These are phyloP conservation scores for Trichoderma simmonsii DNA, from an alignment of 2,329 filamentous ascomycete species.

Conservation along the genomic window DNA sequence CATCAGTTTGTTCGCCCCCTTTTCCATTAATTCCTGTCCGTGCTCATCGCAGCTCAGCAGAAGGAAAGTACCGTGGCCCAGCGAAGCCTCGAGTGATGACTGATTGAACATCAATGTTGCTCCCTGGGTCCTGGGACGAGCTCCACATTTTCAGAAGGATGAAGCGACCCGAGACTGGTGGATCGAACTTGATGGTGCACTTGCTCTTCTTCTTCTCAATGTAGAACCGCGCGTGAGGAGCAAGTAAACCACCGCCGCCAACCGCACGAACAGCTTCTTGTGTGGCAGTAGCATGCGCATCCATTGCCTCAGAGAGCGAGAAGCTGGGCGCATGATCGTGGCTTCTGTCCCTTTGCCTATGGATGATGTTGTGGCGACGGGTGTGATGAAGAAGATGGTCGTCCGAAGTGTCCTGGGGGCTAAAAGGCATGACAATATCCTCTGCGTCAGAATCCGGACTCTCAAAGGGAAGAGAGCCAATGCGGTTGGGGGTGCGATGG, in stretches of 20 bases:
- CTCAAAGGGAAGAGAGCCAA: slow-evolving; percentile 55
- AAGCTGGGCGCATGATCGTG: slow-evolving; percentile 21
- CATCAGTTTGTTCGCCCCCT: not conserved
- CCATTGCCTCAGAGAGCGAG: slow-evolving; percentile 37
- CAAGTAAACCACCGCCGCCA: slow-evolving; percentile 59
- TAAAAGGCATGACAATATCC: slow-evolving; percentile 27
- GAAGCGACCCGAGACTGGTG: slow-evolving; percentile 75
- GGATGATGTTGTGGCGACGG: slow-evolving; percentile 25
- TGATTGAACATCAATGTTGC: slow-evolving; percentile 86
- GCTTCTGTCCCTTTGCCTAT: slow-evolving; percentile 22
- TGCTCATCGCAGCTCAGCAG: slow-evolving; percentile 56
- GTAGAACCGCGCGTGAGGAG: slow-evolving; percentile 76
- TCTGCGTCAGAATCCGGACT: slow-evolving; percentile 40
- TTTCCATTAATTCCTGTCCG: not conserved
- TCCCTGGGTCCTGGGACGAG: slow-evolving; percentile 59
- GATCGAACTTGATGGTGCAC: slow-evolving; percentile 82
- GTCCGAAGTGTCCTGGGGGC: slow-evolving; percentile 28
- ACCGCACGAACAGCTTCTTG: slow-evolving; percentile 57
- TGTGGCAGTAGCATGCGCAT: slow-evolving; percentile 51
- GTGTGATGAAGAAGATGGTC: slow-evolving; percentile 26
- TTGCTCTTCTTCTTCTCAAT: slow-evolving; percentile 80
- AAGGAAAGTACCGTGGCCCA: slow-evolving; percentile 79
- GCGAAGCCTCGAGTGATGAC: slow-evolving; percentile 81
- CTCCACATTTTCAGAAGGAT: slow-evolving; percentile 91
- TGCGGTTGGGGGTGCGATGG: slow-evolving; percentile 48